Evolutionary conservation across 2,329 filamentous ascomycete genomes (phyloP).

Genomic region (Cordyceps javanica): DNA sequence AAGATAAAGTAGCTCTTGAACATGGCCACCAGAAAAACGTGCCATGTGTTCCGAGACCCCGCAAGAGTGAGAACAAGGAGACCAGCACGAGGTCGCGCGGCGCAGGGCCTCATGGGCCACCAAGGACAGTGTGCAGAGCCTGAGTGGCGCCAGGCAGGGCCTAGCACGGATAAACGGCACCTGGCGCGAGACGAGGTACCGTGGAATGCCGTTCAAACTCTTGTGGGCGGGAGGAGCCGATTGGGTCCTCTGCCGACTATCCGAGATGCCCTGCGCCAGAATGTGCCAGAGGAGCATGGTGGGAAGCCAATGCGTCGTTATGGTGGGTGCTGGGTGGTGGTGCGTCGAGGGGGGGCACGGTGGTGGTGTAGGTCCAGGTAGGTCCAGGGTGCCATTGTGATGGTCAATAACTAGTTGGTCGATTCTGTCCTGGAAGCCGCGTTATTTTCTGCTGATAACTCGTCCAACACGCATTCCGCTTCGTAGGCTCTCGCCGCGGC

Average conservation of each 20-base stretch:
- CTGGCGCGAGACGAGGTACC: constrained; percentile 5
- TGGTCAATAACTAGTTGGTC: not conserved
- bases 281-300: not conserved
- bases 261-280: constrained; percentile 12
- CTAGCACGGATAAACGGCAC: constrained; percentile 13
- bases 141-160: constrained; percentile 10
- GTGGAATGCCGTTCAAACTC: constrained; percentile 12
- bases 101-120: not conserved
- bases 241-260: constrained; percentile 14
- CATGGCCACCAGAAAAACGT: not conserved
- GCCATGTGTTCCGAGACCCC: constrained; percentile 11
- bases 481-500: not conserved
- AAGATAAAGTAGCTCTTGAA: constrained; percentile 1
- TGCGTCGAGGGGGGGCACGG: not conserved
- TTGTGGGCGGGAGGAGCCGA: constrained; percentile 13
- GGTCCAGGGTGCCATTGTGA: not conserved
- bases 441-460: not conserved
- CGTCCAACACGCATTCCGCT: not conserved
- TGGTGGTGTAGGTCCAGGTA: no score
- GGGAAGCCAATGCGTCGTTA: constrained; percentile 2
- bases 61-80: constrained; percentile 3
- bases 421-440: not conserved
- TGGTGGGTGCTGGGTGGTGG: not conserved
- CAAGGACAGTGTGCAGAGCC: not conserved
- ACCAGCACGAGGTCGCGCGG: not conserved